These are phyloP conservation scores for Cyclotella cryptica DNA, from an alignment of 108 stramenopile species.

Conservation along the genomic window DNA sequence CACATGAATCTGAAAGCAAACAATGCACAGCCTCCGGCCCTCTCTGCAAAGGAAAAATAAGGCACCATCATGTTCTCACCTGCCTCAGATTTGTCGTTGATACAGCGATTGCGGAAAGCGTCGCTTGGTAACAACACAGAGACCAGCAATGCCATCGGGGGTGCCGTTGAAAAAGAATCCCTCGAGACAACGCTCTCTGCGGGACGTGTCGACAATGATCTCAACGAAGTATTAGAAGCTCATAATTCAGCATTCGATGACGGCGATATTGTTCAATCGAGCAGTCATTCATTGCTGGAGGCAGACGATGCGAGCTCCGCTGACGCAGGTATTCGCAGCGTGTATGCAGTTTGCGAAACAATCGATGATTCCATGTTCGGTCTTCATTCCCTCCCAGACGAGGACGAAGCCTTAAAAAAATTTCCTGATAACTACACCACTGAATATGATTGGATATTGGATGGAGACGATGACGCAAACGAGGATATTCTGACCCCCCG, in stretches of 20 bases:
- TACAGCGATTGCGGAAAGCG: background rate
- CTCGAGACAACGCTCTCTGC: no score
- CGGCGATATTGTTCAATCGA: background rate
- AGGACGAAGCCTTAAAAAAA: background rate
- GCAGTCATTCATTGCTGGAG: no score
- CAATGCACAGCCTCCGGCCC: no score
- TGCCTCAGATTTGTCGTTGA: background rate
- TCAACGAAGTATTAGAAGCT: background rate
- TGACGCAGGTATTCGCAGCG: background rate
- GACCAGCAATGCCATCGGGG: background rate
- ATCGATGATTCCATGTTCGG: conserved; percentile 57
- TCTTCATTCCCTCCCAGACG: conserved; percentile 25
- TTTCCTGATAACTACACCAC: background rate
- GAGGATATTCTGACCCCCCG: background rate
- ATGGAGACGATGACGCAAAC: conserved; percentile 22
- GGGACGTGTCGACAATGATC: background rate
- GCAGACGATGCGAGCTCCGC: background rate
- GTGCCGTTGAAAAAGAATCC: background rate
- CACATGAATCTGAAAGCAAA: no score
- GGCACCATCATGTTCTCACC: conserved; percentile 13
- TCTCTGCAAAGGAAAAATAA: background rate
- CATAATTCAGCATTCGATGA: background rate
- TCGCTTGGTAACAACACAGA: conserved; percentile 2
- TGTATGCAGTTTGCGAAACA: conserved; percentile 48
- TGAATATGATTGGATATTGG: conserved; percentile 49